Conservation (phyloP, 257 asterid genomes). For the Echium plantagineum region DNA sequence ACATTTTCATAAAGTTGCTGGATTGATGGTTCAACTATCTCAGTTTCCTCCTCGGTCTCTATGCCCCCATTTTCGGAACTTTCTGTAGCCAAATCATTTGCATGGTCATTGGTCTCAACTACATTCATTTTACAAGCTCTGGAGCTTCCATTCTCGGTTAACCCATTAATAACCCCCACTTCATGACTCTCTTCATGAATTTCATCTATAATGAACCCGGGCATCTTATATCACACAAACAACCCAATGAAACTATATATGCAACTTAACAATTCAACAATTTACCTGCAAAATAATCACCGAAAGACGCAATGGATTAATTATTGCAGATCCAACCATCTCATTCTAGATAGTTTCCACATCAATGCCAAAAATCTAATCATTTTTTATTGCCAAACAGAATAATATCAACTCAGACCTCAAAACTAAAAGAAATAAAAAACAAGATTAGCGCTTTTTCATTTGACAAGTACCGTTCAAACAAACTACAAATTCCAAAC, state of each 20-base stretch:
- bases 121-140: slow-evolving; percentile 22
- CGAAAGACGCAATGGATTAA: not conserved
- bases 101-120: slow-evolving; percentile 14
- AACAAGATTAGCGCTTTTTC: too few relatives aligned
- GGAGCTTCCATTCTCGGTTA: slow-evolving; percentile 34
- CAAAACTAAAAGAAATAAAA: too few relatives aligned
- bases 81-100: slow-evolving; percentile 22
- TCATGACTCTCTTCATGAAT: slow-evolving; percentile 25
- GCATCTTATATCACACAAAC: slow-evolving; percentile 34
- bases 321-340: not conserved
- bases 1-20: slow-evolving; percentile 85
- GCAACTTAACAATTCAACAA: slow-evolving; percentile 19
- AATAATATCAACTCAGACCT: too few relatives aligned
- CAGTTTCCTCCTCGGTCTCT: slow-evolving; percentile 19
- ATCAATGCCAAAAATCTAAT: too few relatives aligned
- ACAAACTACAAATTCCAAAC: too few relatives aligned
- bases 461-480: too few relatives aligned
- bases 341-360: not conserved
- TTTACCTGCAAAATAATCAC: slow-evolving; percentile 23
- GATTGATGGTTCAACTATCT: slow-evolving; percentile 55
- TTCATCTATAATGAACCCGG: slow-evolving; percentile 60
- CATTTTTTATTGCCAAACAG: too few relatives aligned
- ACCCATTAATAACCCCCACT: slow-evolving; percentile 21
- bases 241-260: slow-evolving; percentile 3
- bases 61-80: slow-evolving; percentile 26